Evolutionary conservation across 2,329 filamentous ascomycete genomes (phyloP), one percentile per base, ranked within the genome.

Genomic region (Paraphoma chrysanthemicola): DNA sequence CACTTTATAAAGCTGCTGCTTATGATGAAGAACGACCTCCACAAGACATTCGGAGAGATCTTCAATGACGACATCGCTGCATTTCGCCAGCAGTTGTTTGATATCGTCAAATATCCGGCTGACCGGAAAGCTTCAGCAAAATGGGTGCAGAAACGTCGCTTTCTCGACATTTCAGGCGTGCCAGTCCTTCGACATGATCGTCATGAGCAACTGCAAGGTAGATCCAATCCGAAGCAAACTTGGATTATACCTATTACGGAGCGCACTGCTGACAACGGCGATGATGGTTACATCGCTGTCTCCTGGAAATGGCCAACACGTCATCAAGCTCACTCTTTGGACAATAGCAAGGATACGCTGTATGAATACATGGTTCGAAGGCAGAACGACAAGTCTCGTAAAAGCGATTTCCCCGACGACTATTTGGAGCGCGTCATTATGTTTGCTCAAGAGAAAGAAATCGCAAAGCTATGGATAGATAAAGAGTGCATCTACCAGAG

Each of bases 401-500:
- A 57, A 11, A 66, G 56, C 53, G 39, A 53, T 2, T 66, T 68
- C 50, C 66, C 63, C 1, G 57, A 62, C 17, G 43, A 47, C 23
- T 61, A 63, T 29, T 44, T 70, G 41, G 67, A 70, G 8, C 49
- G 66, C 18, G 62, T 59, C 4, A 60, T 67, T 6, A 41, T 45
- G 8, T 63, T 61, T 42, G 66, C 62, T 6, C 59, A 64, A 30
- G 48, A 29, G 29, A 9, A 45, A 1, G 43, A 45, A 0, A 57
- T 66, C 12, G 41, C 38, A 0, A 53, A 39, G 18, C 17, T 68
- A 5, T 69, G 64, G 64, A 54, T 67, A 9, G 64, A 68, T 36
- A 63, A 51, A 44, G 64, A 66, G 14, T 66, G 62, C 28, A 68
- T 69, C 14, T 63, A 60, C 14, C 66, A 69, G 38, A 50, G 46